Conservation (phyloP, 768 basidiomycete genomes). For the Tylopilus vinaceipallidus region DNA sequence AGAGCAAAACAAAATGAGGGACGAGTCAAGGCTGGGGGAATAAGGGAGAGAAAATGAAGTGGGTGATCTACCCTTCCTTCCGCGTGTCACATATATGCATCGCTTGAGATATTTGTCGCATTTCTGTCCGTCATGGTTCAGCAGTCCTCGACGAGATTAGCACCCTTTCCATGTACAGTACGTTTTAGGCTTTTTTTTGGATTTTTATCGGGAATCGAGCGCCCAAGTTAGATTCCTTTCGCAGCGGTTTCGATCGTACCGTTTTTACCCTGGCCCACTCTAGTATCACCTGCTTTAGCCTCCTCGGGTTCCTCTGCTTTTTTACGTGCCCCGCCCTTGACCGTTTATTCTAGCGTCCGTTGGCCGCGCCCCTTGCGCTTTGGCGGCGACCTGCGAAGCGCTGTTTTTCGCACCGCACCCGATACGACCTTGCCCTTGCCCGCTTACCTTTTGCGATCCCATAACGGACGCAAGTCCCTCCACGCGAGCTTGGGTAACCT, state of each 20-base stretch:
- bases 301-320: background rate
- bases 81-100: background rate
- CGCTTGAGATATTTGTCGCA: background rate
- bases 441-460: constrained; percentile 9
- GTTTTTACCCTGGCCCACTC: constrained; percentile 6
- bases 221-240: too few species aligned
- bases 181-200: background rate
- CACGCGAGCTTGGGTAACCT: constrained; percentile 5
- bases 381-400: constrained; percentile 3
- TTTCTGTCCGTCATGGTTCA: background rate
- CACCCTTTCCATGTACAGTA: background rate
- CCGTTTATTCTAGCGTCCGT: constrained; percentile 3
- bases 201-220: background rate
- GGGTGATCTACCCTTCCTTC: constrained; percentile 1
- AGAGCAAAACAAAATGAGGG: constrained; percentile 1
- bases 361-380: constrained; percentile 6
- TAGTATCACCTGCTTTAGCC: constrained; percentile 5
- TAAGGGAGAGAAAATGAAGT: constrained; percentile 30
- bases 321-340: constrained; percentile 6
- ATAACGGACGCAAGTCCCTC: constrained; percentile 5
- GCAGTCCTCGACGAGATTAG: background rate
- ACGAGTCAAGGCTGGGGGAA: constrained; percentile 11
- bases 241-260: background rate
- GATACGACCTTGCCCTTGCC: background rate
- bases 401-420: constrained; percentile 11